Conservation (phyloP, 768 basidiomycete species). For the Trametes villosa region DNA sequence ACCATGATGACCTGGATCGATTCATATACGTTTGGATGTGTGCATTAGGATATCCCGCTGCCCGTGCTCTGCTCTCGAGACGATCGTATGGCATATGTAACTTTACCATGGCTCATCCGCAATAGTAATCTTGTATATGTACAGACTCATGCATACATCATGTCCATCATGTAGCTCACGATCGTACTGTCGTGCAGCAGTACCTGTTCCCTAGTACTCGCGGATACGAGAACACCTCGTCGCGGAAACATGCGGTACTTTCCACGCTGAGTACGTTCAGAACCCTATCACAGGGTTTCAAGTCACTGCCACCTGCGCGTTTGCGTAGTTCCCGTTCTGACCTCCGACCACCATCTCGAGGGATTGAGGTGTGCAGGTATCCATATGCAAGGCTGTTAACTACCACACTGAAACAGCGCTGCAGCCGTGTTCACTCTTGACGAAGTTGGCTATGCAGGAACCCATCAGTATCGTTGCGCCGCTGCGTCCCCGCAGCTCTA, state of each 20-base stretch:
- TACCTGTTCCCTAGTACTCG: neutral
- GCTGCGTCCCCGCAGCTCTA: constrained; percentile 35
- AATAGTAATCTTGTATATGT: constrained; percentile 11
- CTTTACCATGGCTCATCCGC: constrained; percentile 1
- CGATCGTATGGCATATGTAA: constrained; percentile 13
- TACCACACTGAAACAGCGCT: too few relatives aligned
- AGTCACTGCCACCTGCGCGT: neutral
- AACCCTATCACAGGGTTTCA: neutral
- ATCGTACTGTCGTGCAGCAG: neutral
- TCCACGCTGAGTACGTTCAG: neutral
- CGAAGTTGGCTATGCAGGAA: neutral
- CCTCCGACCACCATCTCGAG: neutral
- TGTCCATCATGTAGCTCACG: neutral
- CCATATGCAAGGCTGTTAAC: too few relatives aligned
- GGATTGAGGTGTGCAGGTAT: too few relatives aligned
- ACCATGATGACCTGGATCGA: constrained; percentile 4
- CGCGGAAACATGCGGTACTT: neutral
- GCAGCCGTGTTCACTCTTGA: too few relatives aligned
- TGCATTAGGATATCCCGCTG: constrained; percentile 14
- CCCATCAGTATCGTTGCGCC: constrained; percentile 26
- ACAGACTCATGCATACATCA: neutral
- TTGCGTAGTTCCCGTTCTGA: neutral
- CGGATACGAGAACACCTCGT: neutral
- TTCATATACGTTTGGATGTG: constrained; percentile 8
- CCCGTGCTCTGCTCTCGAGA: constrained; percentile 7